Evolutionary conservation across 192 early-diverging fungal species (phyloP), one percentile per base, ranked within the genome.

Genomic region (Linnemannia zychae): DNA sequence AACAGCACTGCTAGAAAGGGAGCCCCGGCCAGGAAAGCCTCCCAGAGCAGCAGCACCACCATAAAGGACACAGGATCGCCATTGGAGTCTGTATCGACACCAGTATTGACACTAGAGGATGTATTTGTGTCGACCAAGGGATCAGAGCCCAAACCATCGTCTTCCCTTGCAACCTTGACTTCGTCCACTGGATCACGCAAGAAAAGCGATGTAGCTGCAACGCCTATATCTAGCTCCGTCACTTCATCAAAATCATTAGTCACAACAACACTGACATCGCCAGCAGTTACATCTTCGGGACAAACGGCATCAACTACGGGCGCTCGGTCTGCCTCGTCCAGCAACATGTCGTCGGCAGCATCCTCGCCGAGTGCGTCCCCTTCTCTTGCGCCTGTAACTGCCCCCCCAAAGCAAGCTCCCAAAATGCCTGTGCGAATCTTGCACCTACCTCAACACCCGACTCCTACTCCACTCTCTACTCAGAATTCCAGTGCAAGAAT

Each of bases 21-120:
- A 3, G 33, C 74, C 7, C 49, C 57, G 31, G 57, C 3, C 28
- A 63, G 57, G 57, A 63, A 63, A 28, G 12, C 13, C 31, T 31
- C 57, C 31, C 57, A 63, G 28, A 63, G 57, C 57, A 63, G 12
- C 57, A 63, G 28, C 12, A 31, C 28, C 28, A 11, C 57, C 28
- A 63, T 63, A n/a, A 63, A 63, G 57, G 57, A 63, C 7, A 63
- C 57, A 63, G 57, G 57, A 63, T 63, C 57, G 13, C 28, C 57
- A 28, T 13, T 63, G 13, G 57, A 63, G 24, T 4, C 57, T 16
- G 57, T 63, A 33, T 63, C 57, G 57, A 12, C 57, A 31, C 57
- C 57, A 63, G 24, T 33, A 33, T 63, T 28, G 24, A 13, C 57
- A 31, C 13, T 33, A 31, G 28, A n/a, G 28, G 57, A 63, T 31